phyloP scores from a whole-genome alignment of 2,329 filamentous ascomycete species.

The Paecilomyces dactylethromorphus region DNA sequence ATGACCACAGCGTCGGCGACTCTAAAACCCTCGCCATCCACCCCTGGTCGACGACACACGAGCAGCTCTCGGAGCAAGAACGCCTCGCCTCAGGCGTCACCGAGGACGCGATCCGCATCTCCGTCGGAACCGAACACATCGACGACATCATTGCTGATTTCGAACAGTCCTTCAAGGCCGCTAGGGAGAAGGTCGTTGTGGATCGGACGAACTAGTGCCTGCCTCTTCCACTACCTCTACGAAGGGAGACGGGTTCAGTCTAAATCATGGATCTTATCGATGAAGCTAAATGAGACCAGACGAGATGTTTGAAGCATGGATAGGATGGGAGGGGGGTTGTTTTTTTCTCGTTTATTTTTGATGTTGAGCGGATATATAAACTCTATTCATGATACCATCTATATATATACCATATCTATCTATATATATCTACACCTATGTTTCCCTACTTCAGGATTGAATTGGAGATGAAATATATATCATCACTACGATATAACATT shows the following conservation, averaged over 20 bases:
- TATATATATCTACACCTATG: neutral
- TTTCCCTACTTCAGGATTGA: neutral
- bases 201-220: slow-evolving; percentile 1
- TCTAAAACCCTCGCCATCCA: slow-evolving; percentile 93
- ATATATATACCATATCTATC: neutral
- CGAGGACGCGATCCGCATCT: slow-evolving; percentile 86
- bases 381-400: neutral
- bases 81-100: slow-evolving; percentile 74
- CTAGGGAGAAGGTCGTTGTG: slow-evolving; percentile 10
- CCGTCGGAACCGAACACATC: slow-evolving; percentile 91
- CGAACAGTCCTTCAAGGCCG: slow-evolving; percentile 74
- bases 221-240: neutral
- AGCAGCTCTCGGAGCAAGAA: slow-evolving; percentile 81
- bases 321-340: too few species aligned
- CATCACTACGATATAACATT: neutral
- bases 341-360: neutral
- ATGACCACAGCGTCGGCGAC: slow-evolving; percentile 64
- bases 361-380: neutral
- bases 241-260: slow-evolving; percentile 4
- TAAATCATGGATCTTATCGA: neutral
- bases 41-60: slow-evolving; percentile 91
- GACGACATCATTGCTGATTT: slow-evolving; percentile 97
- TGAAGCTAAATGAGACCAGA: too few species aligned
- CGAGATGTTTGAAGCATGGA: too few species aligned
- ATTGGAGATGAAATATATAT: neutral